Evolutionary conservation across 441 rosid genomes (phyloP), one percentile per base, ranked within the genome.

Genomic region (Croton setiger): DNA sequence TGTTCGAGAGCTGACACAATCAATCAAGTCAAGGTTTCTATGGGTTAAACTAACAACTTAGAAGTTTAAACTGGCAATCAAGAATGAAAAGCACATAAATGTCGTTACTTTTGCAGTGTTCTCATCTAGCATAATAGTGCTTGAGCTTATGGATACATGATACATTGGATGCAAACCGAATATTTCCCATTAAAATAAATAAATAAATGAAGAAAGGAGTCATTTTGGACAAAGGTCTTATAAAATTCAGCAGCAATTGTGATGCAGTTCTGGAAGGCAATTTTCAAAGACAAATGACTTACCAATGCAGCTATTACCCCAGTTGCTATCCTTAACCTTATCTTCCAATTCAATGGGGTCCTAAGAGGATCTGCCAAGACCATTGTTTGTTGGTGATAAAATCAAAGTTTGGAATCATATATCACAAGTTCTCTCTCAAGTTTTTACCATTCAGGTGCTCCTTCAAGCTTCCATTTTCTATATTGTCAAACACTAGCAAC

Each of bases 301-400:
- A 91, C 97, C 84, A 93, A 60, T 78, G 98, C 96, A 69, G 98
- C 96, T 55, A 91, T 85, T n/a, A 93, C 95, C 21, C 97, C 96
- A 49, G 76, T 77, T 31, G 92, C 93, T 81, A 91, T 87, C 37
- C 81, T 83, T 69, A 87, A 75, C 72, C 98, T 91, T 36, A 87
- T 79, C 75, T 77, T 85, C 98, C 98, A 93, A 74, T 89, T 82
- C 83, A 93, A 77, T 52, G 97, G 97, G 67, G 96, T 93, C 81
- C 72, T 91, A 4, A 89, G 86, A 62, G 98, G 97, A 88, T 93
- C 97, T 93, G 87, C 64, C 54, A 78, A 67, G 69, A 60, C 69
- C 41, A 72, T 62, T 48, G 7, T 43, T 41, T 74, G 31, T 39
- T n/a, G 23, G 68, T 18, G 23, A 68, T 11, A 51, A 64, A 43